Evolutionary conservation across 176 grass and related monocot species (phyloP).

Genomic region (Poa pratensis): DNA sequence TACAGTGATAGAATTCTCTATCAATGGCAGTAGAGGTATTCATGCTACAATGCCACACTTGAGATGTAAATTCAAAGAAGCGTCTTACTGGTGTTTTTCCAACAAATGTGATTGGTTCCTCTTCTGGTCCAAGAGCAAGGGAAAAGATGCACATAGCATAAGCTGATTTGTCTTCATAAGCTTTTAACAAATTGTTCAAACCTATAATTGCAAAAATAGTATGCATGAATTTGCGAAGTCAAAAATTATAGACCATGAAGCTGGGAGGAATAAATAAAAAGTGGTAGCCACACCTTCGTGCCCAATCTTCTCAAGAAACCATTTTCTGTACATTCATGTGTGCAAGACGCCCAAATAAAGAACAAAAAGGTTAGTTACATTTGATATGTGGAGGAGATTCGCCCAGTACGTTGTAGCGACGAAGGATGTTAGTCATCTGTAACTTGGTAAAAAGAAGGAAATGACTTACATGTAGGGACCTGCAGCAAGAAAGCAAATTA

Average conservation of each 20-base stretch:
- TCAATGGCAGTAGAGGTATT: background rate
- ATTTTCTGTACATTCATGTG: constrained; percentile 77
- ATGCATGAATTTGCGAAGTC: constrained; percentile 24
- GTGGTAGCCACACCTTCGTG: constrained; percentile 67
- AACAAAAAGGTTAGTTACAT: constrained; percentile 47
- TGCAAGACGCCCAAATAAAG: constrained; percentile 33
- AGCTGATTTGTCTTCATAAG: constrained; percentile 98
- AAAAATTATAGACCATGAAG: constrained; percentile 28
- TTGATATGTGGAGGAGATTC: background rate
- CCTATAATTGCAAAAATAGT: constrained; percentile 52
- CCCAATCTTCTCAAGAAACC: constrained; percentile 92
- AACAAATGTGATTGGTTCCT: constrained; percentile 83
- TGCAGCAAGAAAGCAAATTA: constrained; percentile 51
- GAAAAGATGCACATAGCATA: constrained; percentile 98
- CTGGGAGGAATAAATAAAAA: constrained; percentile 7
- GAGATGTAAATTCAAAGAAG: constrained; percentile 8
- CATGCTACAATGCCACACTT: background rate
- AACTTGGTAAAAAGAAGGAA: constrained; percentile 23
- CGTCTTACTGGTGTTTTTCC: constrained; percentile 82
- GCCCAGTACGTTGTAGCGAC: constrained; percentile 17
- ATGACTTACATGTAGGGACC: constrained; percentile 96
- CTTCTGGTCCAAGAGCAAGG: constrained; percentile 84
- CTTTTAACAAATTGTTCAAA: constrained; percentile 87
- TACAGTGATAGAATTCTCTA: background rate
- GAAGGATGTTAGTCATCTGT: constrained; percentile 30